Evolutionary conservation across 345 rosid species (phyloP), one percentile per base, ranked within the genome.

Genomic region (Tarenaya hassleriana): DNA sequence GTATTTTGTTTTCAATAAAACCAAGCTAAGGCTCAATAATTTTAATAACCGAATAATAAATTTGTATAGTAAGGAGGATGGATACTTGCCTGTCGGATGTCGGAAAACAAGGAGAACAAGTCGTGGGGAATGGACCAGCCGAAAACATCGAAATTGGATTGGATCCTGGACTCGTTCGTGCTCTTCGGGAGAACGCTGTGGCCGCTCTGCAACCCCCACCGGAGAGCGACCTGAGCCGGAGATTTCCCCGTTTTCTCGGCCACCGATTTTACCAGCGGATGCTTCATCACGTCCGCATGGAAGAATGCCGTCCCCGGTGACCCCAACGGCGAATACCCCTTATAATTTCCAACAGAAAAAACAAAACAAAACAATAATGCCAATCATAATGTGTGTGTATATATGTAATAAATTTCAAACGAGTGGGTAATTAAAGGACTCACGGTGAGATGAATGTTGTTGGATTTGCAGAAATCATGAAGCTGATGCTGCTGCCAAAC

Each of bases 281-380:
- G 41, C 67, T 79, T 65, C 6, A 79, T 73, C 50, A 83, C 83
- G 47, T 75, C 49, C 12, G 34, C 47, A 61, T 66, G 62, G 31
- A 42, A 16, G 42, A 58, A 63, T 44, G 47, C 68, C 8, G 60
- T 66, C 8, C 67, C 49, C 21, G 68, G 81, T 5, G 86, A 79
- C 44, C 90, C 90, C 56, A 83, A 56, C 2, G 86, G 90, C 5
- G 81, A 79, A 65, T 80, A 83, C 3, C 80, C 86, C 86, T 75
- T 37, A 11, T 1, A 33, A 33, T 7, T 33, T 33, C 35, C n/a
- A n/a, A n/a, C n/a, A n/a, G n/a, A n/a, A n/a, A 33, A 33, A 33
- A 33, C 50, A 52, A 39, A 7, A 33, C 34, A 13, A 39, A 51
- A 2, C 50, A 63, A 19, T 34, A 53, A 24, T 15, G 20, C 19